phyloP scores from a whole-genome alignment of 805 yeast species.

The Brettanomyces naardenensis region DNA sequence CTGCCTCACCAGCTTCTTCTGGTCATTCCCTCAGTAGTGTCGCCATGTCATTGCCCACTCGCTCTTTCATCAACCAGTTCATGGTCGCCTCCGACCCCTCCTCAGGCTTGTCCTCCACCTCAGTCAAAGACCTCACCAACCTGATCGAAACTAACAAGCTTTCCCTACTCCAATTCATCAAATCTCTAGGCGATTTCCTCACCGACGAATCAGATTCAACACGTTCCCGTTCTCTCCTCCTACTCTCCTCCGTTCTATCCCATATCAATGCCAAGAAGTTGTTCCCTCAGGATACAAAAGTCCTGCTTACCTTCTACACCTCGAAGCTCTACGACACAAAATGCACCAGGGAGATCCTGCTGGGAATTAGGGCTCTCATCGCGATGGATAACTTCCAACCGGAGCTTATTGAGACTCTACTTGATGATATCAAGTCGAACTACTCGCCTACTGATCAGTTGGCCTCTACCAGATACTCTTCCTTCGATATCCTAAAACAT shows the following conservation, averaged over 20 bases:
- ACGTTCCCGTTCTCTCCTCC: conserved; percentile 32
- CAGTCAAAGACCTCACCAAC: conserved; percentile 22
- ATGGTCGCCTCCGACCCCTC: conserved; percentile 34
- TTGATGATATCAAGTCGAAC: conserved; percentile 27
- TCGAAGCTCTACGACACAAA: conserved; percentile 62
- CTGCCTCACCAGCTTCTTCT: too few relatives aligned
- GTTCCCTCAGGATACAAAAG: conserved; percentile 39
- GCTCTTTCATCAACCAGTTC: conserved; percentile 26
- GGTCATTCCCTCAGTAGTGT: too few relatives aligned
- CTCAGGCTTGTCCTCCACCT: conserved; percentile 18
- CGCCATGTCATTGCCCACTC: conserved; percentile 17
- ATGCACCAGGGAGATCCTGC: conserved; percentile 42
- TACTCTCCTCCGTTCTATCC: conserved; percentile 31
- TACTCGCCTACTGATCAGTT: conserved; percentile 52
- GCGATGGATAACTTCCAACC: conserved; percentile 41
- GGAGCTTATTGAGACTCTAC: conserved; percentile 28
- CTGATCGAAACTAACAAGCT: conserved; percentile 17
- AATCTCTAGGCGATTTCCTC: conserved; percentile 36
- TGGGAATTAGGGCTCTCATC: conserved; percentile 46
- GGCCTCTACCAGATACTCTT: conserved; percentile 53
- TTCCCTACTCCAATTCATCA: conserved; percentile 36
- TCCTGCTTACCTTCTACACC: conserved; percentile 47
- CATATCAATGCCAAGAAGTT: conserved; percentile 19
- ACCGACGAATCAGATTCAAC: conserved; percentile 38
- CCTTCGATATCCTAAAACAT: conserved; percentile 42